These are phyloP conservation scores for Naegleria fowleri DNA, from an alignment of 208 protist species.

Conservation along the genomic window DNA sequence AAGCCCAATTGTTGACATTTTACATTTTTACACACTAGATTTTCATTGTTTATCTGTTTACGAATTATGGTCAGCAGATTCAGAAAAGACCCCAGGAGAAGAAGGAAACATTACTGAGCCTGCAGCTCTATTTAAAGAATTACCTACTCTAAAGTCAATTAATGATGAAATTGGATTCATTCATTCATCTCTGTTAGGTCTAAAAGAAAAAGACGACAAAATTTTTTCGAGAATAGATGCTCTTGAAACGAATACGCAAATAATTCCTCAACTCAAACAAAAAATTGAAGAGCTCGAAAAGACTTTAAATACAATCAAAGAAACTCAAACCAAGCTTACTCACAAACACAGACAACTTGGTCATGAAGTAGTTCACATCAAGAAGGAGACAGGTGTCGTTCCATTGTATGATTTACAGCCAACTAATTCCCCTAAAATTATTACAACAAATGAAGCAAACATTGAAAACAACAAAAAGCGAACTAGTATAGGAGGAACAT, in stretches of 20 bases:
- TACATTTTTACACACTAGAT: background rate
- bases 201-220: background rate
- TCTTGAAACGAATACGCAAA: background rate
- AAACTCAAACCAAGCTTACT: background rate
- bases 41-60: background rate
- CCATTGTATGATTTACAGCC: background rate
- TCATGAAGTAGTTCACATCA: background rate
- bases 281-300: background rate
- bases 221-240: no score
- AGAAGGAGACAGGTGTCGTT: background rate
- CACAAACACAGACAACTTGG: background rate
- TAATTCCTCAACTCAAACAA: background rate
- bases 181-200: background rate
- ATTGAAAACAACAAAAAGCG: background rate
- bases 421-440: background rate
- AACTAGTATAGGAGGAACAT: background rate
- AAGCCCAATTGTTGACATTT: background rate
- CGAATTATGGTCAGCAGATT: background rate
- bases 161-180: background rate
- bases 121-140: background rate
- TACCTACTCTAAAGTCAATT: background rate
- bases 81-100: background rate
- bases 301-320: background rate
- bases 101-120: background rate
- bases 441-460: background rate